Percentiles rank a stretch among this genome's conserved stretches.
Conservation (phyloP, 768 basidiomycete genomes). For the Trametopsis cervina region DNA sequence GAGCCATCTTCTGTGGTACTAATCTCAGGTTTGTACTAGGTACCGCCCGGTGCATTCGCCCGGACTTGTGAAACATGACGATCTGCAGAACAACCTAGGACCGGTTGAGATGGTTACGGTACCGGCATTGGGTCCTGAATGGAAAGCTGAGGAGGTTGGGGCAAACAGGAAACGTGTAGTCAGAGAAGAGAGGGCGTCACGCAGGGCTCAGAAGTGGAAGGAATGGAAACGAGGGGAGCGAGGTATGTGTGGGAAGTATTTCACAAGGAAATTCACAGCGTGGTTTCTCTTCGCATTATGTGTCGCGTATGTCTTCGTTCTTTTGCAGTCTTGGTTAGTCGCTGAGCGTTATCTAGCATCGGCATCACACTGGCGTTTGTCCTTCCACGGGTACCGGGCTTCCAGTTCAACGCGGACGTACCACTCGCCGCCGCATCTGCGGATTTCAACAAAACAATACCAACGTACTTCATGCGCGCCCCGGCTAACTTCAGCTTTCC, state of each 20-base stretch:
- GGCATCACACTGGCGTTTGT: slow-evolving; percentile 70
- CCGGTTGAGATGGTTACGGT: slow-evolving; percentile 89
- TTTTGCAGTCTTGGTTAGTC: slow-evolving; percentile 7
- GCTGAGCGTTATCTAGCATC: slow-evolving; percentile 32
- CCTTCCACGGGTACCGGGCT: slow-evolving; percentile 75
- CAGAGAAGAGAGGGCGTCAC: slow-evolving; percentile 51
- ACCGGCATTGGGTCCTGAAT: slow-evolving; percentile 86
- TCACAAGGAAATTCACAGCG: slow-evolving; percentile 66
- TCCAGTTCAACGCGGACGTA: slow-evolving; percentile 48
- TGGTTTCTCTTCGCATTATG: slow-evolving; percentile 60
- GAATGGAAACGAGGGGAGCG: slow-evolving; percentile 74
- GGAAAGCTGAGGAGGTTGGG: slow-evolving; percentile 72
- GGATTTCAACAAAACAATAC: slow-evolving; percentile 46
- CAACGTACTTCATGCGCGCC: slow-evolving; percentile 58
- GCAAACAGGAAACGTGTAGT: slow-evolving; percentile 69
- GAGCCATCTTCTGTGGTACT: background rate
- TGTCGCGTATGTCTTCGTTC: slow-evolving; percentile 38
- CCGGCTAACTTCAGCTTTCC: slow-evolving; percentile 92
- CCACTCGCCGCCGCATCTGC: slow-evolving; percentile 61
- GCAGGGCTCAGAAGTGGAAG: slow-evolving; percentile 53
- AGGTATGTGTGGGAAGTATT: slow-evolving; percentile 75
- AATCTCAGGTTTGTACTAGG: slow-evolving; percentile 3
- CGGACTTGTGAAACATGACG: slow-evolving; percentile 28
- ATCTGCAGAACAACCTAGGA: slow-evolving; percentile 27
- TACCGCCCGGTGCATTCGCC: slow-evolving; percentile 22